Base-by-base conservation (phyloP, 2,329 filamentous ascomycete genomes). In the Diplodia corticola region DNA sequence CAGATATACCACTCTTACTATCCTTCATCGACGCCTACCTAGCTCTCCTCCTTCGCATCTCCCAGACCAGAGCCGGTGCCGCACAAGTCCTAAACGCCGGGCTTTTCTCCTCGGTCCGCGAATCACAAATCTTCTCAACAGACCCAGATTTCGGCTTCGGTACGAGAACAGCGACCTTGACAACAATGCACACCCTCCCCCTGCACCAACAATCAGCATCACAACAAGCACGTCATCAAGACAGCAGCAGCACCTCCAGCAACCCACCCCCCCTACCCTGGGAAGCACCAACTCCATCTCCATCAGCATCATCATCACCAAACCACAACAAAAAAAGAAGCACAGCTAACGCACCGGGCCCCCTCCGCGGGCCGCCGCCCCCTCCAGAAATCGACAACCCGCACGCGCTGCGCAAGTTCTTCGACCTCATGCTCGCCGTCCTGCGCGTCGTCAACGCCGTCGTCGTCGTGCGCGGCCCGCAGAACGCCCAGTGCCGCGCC, bases 111-210 rank as follows among this genome's bases (percentile, higher is more conserved):
- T 86, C 91, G 0, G 82, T 98, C 30, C 90, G 91, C 69, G 86
- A 90, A 65, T 96, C 93, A 0, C 87, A 88, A n/a, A 84, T 98
- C 24, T 99, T 98, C 76, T 84, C 88, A 9, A 91, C 91, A 13
- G 95, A 99, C 76, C 95, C 95, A 0, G 95, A 99, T 77, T 88
- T 99, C 64, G 93, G 96, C 68, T 88, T 93, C 67, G 85, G 85
- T 85, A 74, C 72, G 79, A 74, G 28, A 26, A n/a, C 50, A 53
- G 30, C 60, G 28, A 51, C 44, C 44, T 50, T 53, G 7, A 7
- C 20, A 33, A 28, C 57, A 61, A 48, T 48, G 24, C 55, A 49
- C 6, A 4, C 30, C 9, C 33, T 28, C 10, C 51, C 63, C 35
- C 30, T 55, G 49, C 65, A 49, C 22, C 22, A 64, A 12, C 50